Evolutionary conservation across 2,329 filamentous ascomycete species (phyloP), one percentile per base, ranked within the genome.

Genomic region (Penicillium sclerotiorum): DNA sequence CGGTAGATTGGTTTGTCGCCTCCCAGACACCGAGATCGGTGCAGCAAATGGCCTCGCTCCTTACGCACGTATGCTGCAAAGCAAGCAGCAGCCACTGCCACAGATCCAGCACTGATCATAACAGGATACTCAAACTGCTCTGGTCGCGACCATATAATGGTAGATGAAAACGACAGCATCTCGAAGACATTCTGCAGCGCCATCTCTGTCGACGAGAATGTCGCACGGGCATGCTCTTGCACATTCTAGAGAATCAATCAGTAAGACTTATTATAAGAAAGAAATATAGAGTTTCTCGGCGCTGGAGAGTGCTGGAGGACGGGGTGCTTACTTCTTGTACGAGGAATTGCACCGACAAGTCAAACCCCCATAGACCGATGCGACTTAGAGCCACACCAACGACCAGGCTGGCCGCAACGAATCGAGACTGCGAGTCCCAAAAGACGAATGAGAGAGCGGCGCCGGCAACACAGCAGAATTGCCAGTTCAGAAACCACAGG

Each of bases 181-280:
- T 91, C 87, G 53, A 89, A 90, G 1, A 81, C 57, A 53, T 85
- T 90, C 64, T 91, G 88, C 32, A 85, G 77, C 0, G 83, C 79
- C 8, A 84, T 80, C 65, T 92, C 88, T 7, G 83, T 79, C 0
- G 85, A 75, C 0, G 87, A 90, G 58, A 92, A 91, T 0, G 77
- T 72, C 1, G 86, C 88, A n/a, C 88, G 80, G 32, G 75, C 65
- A n/a, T 75, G 68, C 13, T 74, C 70, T 33, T 80, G 74, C 17
- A 86, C 77, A 46, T 80, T 78, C 81, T 84, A 46, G 20, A 6
- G 36, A 2, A 25, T 17, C 33, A 8, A 21, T 32, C 7, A 41
- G 17, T 18, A 37, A 23, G n/a, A 12, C n/a, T 4, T 17, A 21
- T 21, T n/a, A 25, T 20, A 8, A 35, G 5, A 36, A 17, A n/a